Percentiles rank a stretch among this genome's conserved stretches.
Evolutionary conservation across 768 basidiomycete genomes (phyloP).

Genomic region (Podaxis sp.): DNA sequence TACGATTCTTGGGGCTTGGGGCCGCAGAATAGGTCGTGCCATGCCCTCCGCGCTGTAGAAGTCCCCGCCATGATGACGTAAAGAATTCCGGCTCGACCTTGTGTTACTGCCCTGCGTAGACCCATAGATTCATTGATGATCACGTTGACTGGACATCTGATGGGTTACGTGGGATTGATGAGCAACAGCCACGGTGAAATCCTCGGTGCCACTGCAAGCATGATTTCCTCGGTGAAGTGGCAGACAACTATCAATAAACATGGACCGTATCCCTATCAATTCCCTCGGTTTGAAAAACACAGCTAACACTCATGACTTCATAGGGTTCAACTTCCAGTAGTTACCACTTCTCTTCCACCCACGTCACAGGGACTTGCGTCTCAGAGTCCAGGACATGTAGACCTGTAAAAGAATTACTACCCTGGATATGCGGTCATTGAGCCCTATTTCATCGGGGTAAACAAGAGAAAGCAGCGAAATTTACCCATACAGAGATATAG

Average conservation of each 20-base stretch:
- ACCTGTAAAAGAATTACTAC: not conserved
- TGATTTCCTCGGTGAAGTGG: constrained; percentile 18
- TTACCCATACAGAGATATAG: constrained; percentile 5
- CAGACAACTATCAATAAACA: constrained; percentile 10
- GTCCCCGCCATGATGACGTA: not conserved
- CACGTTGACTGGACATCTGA: constrained; percentile 11
- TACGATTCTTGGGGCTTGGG: not conserved
- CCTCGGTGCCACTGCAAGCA: constrained; percentile 12
- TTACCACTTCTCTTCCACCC: not conserved
- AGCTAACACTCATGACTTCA: constrained; percentile 14
- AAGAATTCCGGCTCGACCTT: not conserved
- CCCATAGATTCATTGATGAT: constrained; percentile 1
- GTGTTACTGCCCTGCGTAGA: constrained; percentile 5
- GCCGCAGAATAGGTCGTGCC: not conserved
- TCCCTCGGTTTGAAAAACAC: constrained; percentile 5
- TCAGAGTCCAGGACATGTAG: not conserved
- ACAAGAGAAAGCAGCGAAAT: constrained; percentile 10
- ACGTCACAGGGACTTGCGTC: constrained; percentile 13
- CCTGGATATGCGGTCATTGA: constrained; percentile 10
- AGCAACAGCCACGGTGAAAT: constrained; percentile 6
- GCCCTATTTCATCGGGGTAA: constrained; percentile 12
- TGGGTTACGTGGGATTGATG: constrained; percentile 10
- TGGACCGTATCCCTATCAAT: constrained; percentile 4
- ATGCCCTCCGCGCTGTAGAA: not conserved
- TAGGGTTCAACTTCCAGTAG: constrained; percentile 5